Evolutionary conservation across 2,329 filamentous ascomycete genomes (phyloP).

Genomic region (Elsinoe ampelina): DNA sequence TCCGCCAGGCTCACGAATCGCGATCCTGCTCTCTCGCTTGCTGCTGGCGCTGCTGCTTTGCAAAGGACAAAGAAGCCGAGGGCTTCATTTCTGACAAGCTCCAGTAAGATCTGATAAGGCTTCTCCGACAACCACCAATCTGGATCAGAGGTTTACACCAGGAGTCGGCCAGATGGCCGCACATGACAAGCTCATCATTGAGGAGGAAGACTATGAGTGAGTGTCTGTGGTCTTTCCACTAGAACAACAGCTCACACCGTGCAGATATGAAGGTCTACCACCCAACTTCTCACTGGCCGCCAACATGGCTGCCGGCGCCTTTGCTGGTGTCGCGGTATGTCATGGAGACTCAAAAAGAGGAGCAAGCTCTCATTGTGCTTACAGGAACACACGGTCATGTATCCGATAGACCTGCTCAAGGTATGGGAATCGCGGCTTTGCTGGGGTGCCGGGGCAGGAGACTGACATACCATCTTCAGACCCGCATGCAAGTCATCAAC

Average conservation of each 20-base stretch:
- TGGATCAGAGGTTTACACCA: constrained; percentile 16
- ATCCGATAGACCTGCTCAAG: constrained; percentile 96
- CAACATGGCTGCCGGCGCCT: constrained; percentile 94
- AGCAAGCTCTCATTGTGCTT: constrained; percentile 1
- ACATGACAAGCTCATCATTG: constrained; percentile 25
- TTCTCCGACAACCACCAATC: constrained; percentile 1
- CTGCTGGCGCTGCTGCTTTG: neutral
- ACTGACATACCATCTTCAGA: constrained; percentile 45
- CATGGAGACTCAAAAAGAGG: neutral
- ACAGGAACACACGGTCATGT: constrained; percentile 98
- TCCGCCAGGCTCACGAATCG: neutral
- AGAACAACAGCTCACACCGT: constrained; percentile 11
- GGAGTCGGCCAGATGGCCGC: constrained; percentile 22
- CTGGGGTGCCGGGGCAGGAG: neutral
- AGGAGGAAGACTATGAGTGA: constrained; percentile 31
- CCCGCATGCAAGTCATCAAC: constrained; percentile 93
- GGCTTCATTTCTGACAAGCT: neutral
- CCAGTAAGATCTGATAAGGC: neutral
- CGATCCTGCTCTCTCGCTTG: neutral
- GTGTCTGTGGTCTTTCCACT: constrained; percentile 15
- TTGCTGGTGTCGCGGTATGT: constrained; percentile 87
- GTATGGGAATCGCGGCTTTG: constrained; percentile 42
- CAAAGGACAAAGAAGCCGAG: neutral
- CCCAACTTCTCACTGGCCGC: constrained; percentile 88
- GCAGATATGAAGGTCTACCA: constrained; percentile 81